Evolutionary conservation across 2,329 filamentous ascomycete genomes (phyloP).

Genomic region (Exserohilum turcica): DNA sequence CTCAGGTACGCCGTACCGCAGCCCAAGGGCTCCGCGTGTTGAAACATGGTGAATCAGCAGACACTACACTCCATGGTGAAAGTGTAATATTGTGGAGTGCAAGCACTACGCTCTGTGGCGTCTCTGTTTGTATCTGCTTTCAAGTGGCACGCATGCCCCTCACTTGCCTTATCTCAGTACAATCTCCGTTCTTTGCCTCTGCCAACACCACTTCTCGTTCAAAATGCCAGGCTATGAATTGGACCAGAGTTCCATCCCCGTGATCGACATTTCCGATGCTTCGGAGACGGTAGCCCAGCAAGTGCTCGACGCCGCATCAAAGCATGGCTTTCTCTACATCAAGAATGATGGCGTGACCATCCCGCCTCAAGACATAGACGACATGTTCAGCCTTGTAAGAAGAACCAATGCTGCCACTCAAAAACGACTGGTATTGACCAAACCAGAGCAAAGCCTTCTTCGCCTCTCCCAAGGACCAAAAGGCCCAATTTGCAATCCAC

Average conservation of each 20-base stretch:
- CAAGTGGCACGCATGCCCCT: slow-evolving; percentile 8
- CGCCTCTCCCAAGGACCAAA: slow-evolving; percentile 70
- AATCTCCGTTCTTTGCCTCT: neutral
- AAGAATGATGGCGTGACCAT: slow-evolving; percentile 75
- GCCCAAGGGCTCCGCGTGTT: neutral
- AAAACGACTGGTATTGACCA: neutral
- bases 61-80: neutral
- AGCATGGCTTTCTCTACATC: slow-evolving; percentile 89
- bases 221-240: slow-evolving; percentile 23
- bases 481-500: slow-evolving; percentile 74
- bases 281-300: slow-evolving; percentile 65
- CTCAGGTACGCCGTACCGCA: slow-evolving; percentile 16
- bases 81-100: neutral
- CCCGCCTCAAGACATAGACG: slow-evolving; percentile 66
- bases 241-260: slow-evolving; percentile 62
- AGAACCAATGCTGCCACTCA: neutral
- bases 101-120: neutral
- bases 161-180: slow-evolving; percentile 1
- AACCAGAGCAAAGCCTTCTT: slow-evolving; percentile 74
- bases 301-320: slow-evolving; percentile 77
- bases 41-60: neutral
- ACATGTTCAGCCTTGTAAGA: slow-evolving; percentile 74
- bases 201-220: neutral
- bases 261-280: slow-evolving; percentile 77
- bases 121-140: neutral